Base-by-base conservation (phyloP, 2,329 filamentous ascomycete species). In the Sclerotinia spermophila region DNA sequence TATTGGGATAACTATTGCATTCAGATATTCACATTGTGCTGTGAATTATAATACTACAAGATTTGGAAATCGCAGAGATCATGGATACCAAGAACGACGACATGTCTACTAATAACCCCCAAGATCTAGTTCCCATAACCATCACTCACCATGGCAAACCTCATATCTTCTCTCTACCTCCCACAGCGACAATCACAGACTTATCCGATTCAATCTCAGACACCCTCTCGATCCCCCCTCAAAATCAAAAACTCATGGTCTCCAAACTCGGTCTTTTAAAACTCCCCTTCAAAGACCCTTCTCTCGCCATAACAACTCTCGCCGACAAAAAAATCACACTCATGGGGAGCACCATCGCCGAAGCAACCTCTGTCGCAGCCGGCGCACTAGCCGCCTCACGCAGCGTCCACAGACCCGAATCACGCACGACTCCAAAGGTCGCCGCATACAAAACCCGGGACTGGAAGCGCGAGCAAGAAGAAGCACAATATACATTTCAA, bases 401-500 rank as follows among this genome's bases (percentile, higher is more conserved):
- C 61, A 81, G 85, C 10, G 84, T 87, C 60, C 82, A 83, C 55
- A 72, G 77, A 5, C 33, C 69, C n/a, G 15, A 11, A 15, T 3
- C 60, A 5, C 27, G 38, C 2, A 77, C 74, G 0, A 72, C 69
- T 19, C 68, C 82, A 82, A 71, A 77, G 78, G 71, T 79, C 73
- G 69, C 79, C 76, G 67, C 81, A 75, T 76, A 79, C 81, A 78
- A 82, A 80, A 80, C 79, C 76, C 76, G 81, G 79, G 84, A 82
- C 78, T 79, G 81, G 79, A 83, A 83, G 75, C 83, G 82, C 72
- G 78, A 79, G 64, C 78, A 77, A 69, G 78, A 78, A 70, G 78
- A 78, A 87, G 88, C 84, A 30, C 84, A 84, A 72, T 97, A 97
- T 82, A 97, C 92, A 0, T 99, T 99, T 82, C 86, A 90, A 73